These are phyloP conservation scores for Cornus kousa DNA, from an alignment of 148 eudicot genomes.

Conservation along the genomic window DNA sequence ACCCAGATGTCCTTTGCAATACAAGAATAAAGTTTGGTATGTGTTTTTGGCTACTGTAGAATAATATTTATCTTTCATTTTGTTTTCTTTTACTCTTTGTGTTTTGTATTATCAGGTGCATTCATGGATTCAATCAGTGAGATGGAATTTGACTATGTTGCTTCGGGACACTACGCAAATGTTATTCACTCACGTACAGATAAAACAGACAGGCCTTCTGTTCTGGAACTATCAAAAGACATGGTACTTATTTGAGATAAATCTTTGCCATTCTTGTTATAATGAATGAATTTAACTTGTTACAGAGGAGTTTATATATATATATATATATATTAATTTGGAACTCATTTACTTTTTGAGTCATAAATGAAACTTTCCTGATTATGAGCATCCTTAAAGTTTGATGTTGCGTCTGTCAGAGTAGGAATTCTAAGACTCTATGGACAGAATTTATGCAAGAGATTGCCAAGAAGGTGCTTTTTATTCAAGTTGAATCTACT, in stretches of 20 bases:
- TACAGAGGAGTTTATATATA: background rate
- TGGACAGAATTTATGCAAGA: too few relatives aligned
- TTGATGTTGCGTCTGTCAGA: too few relatives aligned
- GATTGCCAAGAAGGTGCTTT: too few relatives aligned
- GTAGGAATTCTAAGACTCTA: too few relatives aligned
- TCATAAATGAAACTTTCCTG: too few relatives aligned
- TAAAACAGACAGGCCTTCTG: constrained; percentile 42
- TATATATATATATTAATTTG: too few relatives aligned
- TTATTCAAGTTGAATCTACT: background rate
- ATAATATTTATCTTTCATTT: background rate
- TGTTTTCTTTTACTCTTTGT: background rate
- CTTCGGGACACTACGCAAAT: constrained; percentile 97
- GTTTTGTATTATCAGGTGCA: constrained; percentile 57
- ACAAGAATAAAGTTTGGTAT: constrained; percentile 96
- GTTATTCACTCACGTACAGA: constrained; percentile 55
- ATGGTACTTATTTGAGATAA: constrained; percentile 44
- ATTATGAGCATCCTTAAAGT: too few relatives aligned
- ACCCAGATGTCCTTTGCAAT: constrained; percentile 97
- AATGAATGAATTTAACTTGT: background rate
- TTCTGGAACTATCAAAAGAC: constrained; percentile 79
- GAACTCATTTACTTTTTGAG: background rate
- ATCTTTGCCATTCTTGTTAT: constrained; percentile 1
- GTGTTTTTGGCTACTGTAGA: constrained; percentile 17
- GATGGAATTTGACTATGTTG: constrained; percentile 81
- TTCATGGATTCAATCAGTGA: constrained; percentile 81